These are phyloP conservation scores for Yamadazyma atmosphaerica DNA, from an alignment of 1,139 yeast species.

Conservation along the genomic window DNA sequence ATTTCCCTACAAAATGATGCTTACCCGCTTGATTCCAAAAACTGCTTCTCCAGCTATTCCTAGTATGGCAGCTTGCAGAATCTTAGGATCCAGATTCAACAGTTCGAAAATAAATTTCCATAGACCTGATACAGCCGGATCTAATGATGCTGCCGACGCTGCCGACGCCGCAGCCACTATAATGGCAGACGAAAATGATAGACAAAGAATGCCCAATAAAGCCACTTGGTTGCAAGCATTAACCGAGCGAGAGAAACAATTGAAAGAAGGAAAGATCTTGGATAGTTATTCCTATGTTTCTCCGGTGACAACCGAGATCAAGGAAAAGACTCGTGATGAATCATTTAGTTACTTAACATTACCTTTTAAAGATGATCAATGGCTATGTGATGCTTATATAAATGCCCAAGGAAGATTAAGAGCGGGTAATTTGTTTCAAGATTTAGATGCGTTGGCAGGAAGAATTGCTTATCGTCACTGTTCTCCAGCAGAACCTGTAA, in stretches of 20 bases:
- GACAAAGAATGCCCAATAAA: constrained; percentile 44
- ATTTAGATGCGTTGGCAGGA: constrained; percentile 86
- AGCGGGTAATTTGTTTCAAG: constrained; percentile 91
- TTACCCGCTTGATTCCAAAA: no score
- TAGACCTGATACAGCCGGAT: constrained; percentile 40
- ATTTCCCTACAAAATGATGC: no score
- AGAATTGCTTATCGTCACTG: constrained; percentile 85
- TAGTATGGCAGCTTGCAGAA: no score
- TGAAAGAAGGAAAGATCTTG: constrained; percentile 66
- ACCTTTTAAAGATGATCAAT: constrained; percentile 82
- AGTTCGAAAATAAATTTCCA: constrained; percentile 26
- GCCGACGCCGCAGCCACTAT: constrained; percentile 72
- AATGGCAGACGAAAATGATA: constrained; percentile 50
- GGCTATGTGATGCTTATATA: constrained; percentile 83
- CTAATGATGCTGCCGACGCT: constrained; percentile 51
- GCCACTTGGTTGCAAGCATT: constrained; percentile 87
- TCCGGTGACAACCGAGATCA: constrained; percentile 69
- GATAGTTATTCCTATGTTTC: constrained; percentile 72
- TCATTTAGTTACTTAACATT: constrained; percentile 72
- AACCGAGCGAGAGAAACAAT: constrained; percentile 68
- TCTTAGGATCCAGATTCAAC: not conserved
- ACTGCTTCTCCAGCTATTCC: no score
- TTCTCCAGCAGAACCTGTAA: constrained; percentile 88
- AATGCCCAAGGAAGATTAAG: constrained; percentile 87
- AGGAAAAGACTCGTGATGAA: constrained; percentile 73